phyloP scores from a whole-genome alignment of 305 asterid species.

The Ajuga reptans region DNA sequence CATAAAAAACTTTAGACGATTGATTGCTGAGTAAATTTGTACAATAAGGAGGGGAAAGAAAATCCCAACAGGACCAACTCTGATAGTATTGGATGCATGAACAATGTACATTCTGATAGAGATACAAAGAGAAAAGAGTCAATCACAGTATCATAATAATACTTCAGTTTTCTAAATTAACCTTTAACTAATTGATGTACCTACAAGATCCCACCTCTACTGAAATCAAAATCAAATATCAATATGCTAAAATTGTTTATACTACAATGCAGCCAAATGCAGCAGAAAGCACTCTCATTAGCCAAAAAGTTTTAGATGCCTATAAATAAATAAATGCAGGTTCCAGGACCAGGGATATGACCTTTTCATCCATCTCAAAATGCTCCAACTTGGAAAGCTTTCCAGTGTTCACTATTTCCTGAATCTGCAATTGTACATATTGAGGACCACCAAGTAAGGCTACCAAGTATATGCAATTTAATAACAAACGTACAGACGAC shows the following conservation, averaged over 20 bases:
- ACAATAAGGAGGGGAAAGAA: background rate
- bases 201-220: background rate
- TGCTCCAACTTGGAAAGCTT: constrained; percentile 91
- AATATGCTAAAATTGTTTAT: background rate
- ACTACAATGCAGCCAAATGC: constrained; percentile 15
- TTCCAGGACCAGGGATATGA: constrained; percentile 22
- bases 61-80: background rate
- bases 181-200: background rate
- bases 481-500: constrained; percentile 11
- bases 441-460: constrained; percentile 20
- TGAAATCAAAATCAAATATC: background rate
- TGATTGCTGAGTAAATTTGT: background rate
- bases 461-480: constrained; percentile 6
- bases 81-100: background rate
- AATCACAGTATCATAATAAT: background rate
- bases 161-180: background rate
- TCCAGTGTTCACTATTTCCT: constrained; percentile 88
- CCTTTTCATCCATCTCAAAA: constrained; percentile 94
- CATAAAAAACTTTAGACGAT: background rate
- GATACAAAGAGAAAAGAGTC: background rate
- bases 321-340: background rate
- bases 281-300: constrained; percentile 11
- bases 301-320: constrained; percentile 3
- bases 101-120: background rate
- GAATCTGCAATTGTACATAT: constrained; percentile 53